These are phyloP conservation scores for Sclerotinia spermophila DNA, from an alignment of 2,329 filamentous ascomycete genomes.

Conservation along the genomic window DNA sequence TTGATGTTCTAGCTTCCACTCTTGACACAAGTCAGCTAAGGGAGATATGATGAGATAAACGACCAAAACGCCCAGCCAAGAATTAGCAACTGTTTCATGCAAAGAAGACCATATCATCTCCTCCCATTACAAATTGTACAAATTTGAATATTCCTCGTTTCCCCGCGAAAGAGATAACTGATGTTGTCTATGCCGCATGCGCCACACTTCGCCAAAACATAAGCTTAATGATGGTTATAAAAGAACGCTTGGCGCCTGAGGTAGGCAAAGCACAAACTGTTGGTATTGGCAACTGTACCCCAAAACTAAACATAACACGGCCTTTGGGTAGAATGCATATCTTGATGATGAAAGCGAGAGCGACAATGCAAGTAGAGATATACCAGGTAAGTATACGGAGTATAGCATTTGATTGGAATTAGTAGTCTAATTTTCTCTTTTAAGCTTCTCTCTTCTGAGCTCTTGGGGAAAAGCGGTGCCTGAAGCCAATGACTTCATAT, in stretches of 20 bases:
- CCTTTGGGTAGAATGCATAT: not conserved
- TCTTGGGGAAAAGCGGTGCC: not conserved
- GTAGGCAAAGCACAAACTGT: not conserved
- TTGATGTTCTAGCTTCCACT: not conserved
- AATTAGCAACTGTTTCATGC: not conserved
- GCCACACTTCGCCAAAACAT: not conserved
- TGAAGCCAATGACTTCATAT: not conserved
- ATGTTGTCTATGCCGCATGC: not conserved
- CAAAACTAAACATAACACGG: not conserved
- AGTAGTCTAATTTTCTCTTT: too few species aligned
- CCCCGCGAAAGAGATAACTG: not conserved
- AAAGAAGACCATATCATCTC: not conserved
- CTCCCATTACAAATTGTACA: not conserved
- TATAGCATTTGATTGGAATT: too few species aligned
- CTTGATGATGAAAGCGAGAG: not conserved
- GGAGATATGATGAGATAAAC: not conserved
- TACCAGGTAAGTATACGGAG: too few species aligned
- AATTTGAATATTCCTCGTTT: not conserved
- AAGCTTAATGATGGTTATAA: not conserved
- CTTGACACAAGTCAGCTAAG: not conserved
- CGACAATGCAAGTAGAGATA: not conserved
- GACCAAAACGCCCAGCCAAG: not conserved
- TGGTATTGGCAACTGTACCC: not conserved
- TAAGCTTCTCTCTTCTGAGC: not conserved
- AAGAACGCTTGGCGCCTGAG: not conserved